Conservation (phyloP, 2,329 filamentous ascomycete species). For the Epichloe brachyelytri region DNA sequence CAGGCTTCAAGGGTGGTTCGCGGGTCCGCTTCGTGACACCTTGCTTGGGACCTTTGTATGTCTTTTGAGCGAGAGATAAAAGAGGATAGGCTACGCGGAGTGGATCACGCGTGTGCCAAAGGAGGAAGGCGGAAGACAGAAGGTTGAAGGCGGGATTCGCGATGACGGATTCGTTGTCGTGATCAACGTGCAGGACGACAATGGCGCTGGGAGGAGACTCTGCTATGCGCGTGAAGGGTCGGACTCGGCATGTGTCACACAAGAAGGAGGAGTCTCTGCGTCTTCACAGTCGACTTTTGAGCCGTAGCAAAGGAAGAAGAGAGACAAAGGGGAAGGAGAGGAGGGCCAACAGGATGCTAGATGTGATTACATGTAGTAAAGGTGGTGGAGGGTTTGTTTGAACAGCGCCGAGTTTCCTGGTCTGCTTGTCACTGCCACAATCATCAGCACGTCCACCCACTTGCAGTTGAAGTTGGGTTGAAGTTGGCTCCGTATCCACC, state of each 20-base stretch:
- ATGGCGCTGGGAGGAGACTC: not conserved
- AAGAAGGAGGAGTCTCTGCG: not conserved
- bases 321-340: not conserved
- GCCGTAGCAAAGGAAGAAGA: not conserved
- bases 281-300: not conserved
- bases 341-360: not conserved
- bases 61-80: not conserved
- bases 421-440: no score
- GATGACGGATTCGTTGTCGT: not conserved
- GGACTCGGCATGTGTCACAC: constrained; percentile 1
- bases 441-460: no score
- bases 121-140: not conserved
- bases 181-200: not conserved
- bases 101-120: not conserved
- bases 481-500: not conserved
- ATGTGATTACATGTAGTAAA: no score
- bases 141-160: not conserved
- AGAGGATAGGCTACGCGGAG: not conserved
- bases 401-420: no score
- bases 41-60: not conserved
- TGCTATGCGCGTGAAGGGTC: not conserved
- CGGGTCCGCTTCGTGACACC: not conserved
- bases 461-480: no score
- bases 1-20: not conserved
- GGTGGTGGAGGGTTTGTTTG: no score